Evolutionary conservation across 352 stramenopile genomes (phyloP).

Genomic region (Phytophthora sp.): DNA sequence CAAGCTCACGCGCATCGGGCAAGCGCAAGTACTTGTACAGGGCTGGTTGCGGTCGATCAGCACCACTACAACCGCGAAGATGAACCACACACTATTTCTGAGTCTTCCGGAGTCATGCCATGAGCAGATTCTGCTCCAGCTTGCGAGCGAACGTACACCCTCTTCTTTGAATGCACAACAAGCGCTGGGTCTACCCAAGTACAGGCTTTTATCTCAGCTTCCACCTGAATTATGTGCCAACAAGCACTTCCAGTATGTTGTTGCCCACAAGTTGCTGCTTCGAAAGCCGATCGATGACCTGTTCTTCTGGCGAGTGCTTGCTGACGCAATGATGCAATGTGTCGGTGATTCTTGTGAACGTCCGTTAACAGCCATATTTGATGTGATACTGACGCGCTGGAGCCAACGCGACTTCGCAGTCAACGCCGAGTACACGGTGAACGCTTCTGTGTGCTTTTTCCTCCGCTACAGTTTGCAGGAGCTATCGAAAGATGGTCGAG

Average conservation of each 20-base stretch:
- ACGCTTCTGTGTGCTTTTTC: constrained; percentile 70
- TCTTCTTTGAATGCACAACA: constrained; percentile 13
- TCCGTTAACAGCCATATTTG: constrained; percentile 56
- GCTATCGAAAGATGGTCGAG: constrained; percentile 26
- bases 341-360: constrained; percentile 15
- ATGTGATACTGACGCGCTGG: constrained; percentile 64
- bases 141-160: constrained; percentile 34
- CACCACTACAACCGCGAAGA: background rate
- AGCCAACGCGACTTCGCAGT: constrained; percentile 58
- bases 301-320: constrained; percentile 56
- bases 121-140: constrained; percentile 54
- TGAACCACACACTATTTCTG: constrained; percentile 45
- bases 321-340: constrained; percentile 42
- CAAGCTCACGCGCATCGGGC: constrained; percentile 67
- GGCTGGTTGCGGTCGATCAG: constrained; percentile 52
- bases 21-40: constrained; percentile 48
- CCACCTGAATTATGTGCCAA: constrained; percentile 40
- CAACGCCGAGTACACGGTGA: constrained; percentile 58
- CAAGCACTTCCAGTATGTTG: constrained; percentile 69
- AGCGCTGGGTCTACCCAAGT: constrained; percentile 46
- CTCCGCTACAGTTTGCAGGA: constrained; percentile 59
- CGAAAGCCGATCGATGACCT: constrained; percentile 52
- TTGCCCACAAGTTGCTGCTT: constrained; percentile 70
- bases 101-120: constrained; percentile 57
- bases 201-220: constrained; percentile 54